Evolutionary conservation across 2,329 filamentous ascomycete genomes (phyloP).

Genomic region (Monosporascus sp.): DNA sequence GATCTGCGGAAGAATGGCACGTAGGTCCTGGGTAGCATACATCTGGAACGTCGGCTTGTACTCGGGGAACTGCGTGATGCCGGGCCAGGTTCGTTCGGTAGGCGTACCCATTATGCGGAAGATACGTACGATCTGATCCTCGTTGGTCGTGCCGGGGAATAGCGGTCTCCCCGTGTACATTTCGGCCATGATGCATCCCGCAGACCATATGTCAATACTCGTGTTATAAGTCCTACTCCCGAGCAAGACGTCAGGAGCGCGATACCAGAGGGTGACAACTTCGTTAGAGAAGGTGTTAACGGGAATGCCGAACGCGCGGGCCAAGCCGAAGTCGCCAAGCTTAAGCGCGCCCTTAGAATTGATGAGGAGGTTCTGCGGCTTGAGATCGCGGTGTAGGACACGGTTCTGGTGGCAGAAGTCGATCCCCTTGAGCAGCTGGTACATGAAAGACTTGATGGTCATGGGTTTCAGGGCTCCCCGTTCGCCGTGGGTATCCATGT

Average conservation of each 20-base stretch:
- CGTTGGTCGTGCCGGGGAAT: slow-evolving; percentile 96
- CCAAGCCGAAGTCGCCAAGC: slow-evolving; percentile 89
- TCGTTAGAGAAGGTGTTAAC: slow-evolving; percentile 99
- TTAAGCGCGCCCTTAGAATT: slow-evolving; percentile 88
- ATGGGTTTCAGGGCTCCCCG: slow-evolving; percentile 80
- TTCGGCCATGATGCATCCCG: slow-evolving; percentile 98
- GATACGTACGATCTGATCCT: slow-evolving; percentile 94
- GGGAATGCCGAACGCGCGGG: slow-evolving; percentile 90
- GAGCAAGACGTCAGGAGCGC: slow-evolving; percentile 89
- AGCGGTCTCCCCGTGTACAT: slow-evolving; percentile 96
- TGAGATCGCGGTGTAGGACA: slow-evolving; percentile 90
- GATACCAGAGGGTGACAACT: slow-evolving; percentile 96
- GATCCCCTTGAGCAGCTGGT: slow-evolving; percentile 90
- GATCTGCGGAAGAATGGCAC: slow-evolving; percentile 82
- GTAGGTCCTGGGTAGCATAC: slow-evolving; percentile 86
- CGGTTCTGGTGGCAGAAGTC: slow-evolving; percentile 98
- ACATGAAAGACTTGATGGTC: slow-evolving; percentile 99
- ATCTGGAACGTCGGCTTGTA: slow-evolving; percentile 95
- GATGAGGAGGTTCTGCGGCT: slow-evolving; percentile 94
- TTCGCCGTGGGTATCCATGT: slow-evolving; percentile 93
- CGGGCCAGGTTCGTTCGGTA: slow-evolving; percentile 91
- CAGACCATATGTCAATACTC: slow-evolving; percentile 99
- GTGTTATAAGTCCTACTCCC: slow-evolving; percentile 97
- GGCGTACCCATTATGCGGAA: slow-evolving; percentile 98
- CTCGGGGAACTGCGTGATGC: slow-evolving; percentile 91